A percentile compares a stretch with the other conserved stretches of the same genome.
Conservation (phyloP, 306 rosid genomes). For the Echinosophora koreensis region DNA sequence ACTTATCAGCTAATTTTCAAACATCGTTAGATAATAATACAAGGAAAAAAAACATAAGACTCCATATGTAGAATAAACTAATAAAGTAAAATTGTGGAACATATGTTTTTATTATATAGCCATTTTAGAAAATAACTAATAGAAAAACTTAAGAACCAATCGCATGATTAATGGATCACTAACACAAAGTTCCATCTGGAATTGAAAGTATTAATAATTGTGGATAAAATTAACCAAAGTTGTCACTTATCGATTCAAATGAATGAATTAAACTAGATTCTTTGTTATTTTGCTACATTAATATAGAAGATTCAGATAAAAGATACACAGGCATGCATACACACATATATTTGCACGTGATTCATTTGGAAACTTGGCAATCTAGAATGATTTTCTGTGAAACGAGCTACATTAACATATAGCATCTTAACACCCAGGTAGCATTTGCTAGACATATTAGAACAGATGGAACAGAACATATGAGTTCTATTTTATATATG, state of each 20-base stretch:
- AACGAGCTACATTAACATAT: too few species aligned
- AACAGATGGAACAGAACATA: too few species aligned
- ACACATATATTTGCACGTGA: neutral
- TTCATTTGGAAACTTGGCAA: neutral
- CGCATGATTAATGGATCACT: slow-evolving; percentile 2
- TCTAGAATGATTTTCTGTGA: neutral
- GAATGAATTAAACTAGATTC: neutral
- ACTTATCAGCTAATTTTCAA: slow-evolving; percentile 26
- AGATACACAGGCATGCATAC: neutral
- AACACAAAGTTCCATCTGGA: neutral
- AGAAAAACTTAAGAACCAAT: neutral
- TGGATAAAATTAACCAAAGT: neutral
- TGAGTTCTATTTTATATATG: too few species aligned
- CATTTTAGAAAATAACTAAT: neutral
- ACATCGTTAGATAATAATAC: slow-evolving; percentile 8
- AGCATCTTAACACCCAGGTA: too few species aligned
- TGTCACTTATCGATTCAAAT: neutral
- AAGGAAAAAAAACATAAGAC: neutral
- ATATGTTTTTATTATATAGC: neutral
- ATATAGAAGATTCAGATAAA: neutral
- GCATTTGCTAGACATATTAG: too few species aligned
- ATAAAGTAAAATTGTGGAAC: neutral
- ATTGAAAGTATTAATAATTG: neutral
- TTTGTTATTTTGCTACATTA: neutral
- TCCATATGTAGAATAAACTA: neutral